phyloP scores from a whole-genome alignment of 2,329 filamentous ascomycete species.

The Alternaria sp. region DNA sequence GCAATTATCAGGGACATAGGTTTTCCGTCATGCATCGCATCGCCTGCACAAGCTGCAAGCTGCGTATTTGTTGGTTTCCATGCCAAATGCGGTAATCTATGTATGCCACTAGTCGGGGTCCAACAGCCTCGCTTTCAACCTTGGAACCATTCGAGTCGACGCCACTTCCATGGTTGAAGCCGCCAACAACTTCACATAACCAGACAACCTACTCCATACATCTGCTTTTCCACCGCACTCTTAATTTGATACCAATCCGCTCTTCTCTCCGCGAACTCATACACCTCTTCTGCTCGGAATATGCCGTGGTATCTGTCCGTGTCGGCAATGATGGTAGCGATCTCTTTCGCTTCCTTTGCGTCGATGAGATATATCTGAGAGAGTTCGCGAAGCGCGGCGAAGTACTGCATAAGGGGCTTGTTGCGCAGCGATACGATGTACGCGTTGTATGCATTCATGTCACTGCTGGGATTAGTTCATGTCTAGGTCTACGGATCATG shows the following conservation, averaged over 20 bases:
- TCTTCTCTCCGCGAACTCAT: constrained; percentile 91
- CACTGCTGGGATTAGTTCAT: constrained; percentile 57
- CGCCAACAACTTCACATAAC: constrained; percentile 68
- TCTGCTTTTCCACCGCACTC: constrained; percentile 87
- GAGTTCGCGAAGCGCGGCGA: constrained; percentile 87
- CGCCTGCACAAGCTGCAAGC: constrained; percentile 13
- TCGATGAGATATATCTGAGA: constrained; percentile 96
- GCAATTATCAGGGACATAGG: background rate
- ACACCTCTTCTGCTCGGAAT: constrained; percentile 94
- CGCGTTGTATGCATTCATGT: constrained; percentile 92
- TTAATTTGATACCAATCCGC: constrained; percentile 95
- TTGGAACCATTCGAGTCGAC: background rate
- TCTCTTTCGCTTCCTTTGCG: constrained; percentile 84
- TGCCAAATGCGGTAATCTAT: constrained; percentile 21
- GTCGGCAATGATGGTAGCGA: constrained; percentile 94
- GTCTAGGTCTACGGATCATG: background rate
- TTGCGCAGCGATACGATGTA: constrained; percentile 85
- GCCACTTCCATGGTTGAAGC: background rate
- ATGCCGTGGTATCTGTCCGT: constrained; percentile 88
- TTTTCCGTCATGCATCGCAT: background rate
- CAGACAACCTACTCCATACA: constrained; percentile 91
- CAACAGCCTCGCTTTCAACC: constrained; percentile 6
- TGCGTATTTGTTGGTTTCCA: constrained; percentile 7
- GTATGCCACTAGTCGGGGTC: constrained; percentile 7
- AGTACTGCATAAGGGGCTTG: constrained; percentile 84